Evolutionary conservation across 2,329 filamentous ascomycete species (phyloP), one percentile per base, ranked within the genome.

Genomic region (Aspergillus chevalieri): DNA sequence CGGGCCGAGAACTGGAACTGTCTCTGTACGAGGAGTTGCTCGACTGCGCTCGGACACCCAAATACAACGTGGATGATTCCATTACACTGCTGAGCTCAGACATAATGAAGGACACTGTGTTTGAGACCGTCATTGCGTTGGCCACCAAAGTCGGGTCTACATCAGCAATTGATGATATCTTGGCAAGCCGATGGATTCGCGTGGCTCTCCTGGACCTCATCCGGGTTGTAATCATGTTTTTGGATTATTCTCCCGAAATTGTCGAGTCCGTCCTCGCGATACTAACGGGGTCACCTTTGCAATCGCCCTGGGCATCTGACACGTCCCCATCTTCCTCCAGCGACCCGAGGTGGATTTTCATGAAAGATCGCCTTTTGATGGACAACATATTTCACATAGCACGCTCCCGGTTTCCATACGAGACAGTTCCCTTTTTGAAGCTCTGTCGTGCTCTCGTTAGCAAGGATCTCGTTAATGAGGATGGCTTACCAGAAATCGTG

Each of bases 371-470:
- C 17, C 62, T 74, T 6, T 68, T 89, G 15, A 75, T 86, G 61
- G 75, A 73, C 24, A 66, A 69, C 15, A 68, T 86, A 53, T 81
- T 95, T 28, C 74, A 80, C 45, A 80, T 87, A 63, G 83, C 91
- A 6, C 78, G 85, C 41, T 79, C 81, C 52, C 84, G 92, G 48
- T 96, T 90, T 63, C 92, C 92, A 0, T 92, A 88, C 66, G 92
- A 96, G 69, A 84, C 88, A 43, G 69, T 84, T 2, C 89, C 91
- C 0, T 89, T 95, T 59, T 71, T 94, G 52, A 82, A 80, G 47
- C 73, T 94, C 36, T 86, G 83, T 63, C 83, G 83, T 48, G 81
- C 79, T 36, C 71, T 95, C 14, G 79, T 78, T 6, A 69, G 70
- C 50, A 73, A 69, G 19, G 67, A 73, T 33, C 62, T 71, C 26